Base-by-base conservation (phyloP, 2,329 filamentous ascomycete genomes). In the Pyrenophora graminea region DNA sequence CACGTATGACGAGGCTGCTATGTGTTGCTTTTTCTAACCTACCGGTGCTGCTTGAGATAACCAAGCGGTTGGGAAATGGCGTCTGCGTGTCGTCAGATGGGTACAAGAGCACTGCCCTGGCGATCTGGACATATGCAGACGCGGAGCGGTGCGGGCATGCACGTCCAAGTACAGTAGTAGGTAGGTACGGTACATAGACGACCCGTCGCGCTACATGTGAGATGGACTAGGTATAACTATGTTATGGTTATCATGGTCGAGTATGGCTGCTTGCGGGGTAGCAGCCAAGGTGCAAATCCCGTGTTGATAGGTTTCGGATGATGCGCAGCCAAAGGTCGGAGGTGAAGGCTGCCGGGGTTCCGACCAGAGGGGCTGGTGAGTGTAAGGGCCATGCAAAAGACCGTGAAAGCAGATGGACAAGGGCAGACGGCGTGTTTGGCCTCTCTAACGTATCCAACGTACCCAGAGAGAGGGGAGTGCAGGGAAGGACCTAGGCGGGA, bases 401-500 rank as follows among this genome's bases (percentile, higher is more conserved):
- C 9, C 3, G 43, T 38, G 17, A 10, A 45, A 38, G 43, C 27
- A 36, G 27, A 5, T 34, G 44, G 36, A 30, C 15, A 21, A 30
- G 44, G 36, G 8, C 10, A 27, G 23, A 38, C 41, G 41, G 32
- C 41, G 41, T 44, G 42, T 19, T 37, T 45, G 42, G 42, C 10
- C 10, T 5, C 15, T 32, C 42, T 13, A 15, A 15, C 15, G 15
- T 15, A 15, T 15, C 15, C 15, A 15, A 15, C 15, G 15, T 15
- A 15, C 15, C 15, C 15, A 30, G 27, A 33, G 17, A 27, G 32
- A 25, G 34, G 9, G 30, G 13, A 23, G 17, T 18, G 30, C 34
- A 45, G 48, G 39, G 49, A 30, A 32, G 31, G 32, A 19, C 32
- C 44, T 51, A 41, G 49, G 49, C 44, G 39, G 48, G 32, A 27